Evolutionary conservation across 2,329 filamentous ascomycete genomes (phyloP), one percentile per base, ranked within the genome.

Genomic region (Hypocreales sp.): DNA sequence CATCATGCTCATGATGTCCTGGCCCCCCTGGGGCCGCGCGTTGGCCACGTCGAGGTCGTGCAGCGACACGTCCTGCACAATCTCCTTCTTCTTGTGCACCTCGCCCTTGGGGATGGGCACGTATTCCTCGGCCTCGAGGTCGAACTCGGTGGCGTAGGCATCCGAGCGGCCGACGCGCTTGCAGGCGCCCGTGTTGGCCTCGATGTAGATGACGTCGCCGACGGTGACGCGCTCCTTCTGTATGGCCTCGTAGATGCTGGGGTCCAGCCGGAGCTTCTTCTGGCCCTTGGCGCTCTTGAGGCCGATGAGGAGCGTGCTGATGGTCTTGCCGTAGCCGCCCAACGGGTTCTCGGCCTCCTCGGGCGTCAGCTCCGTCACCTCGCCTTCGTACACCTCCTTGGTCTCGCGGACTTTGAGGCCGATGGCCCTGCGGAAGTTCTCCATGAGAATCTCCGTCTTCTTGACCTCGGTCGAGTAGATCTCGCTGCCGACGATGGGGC

Each of bases 1-100:
- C 87, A 98, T 95, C 90, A 98, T 95, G 61, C 86, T 94, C 86
- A 98, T 95, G 40, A 98, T 92, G 53, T 98, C 90, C 63, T 98
- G 90, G 24, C 90, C 90, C 28, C 90, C 90, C 60, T 95, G 84
- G 5, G 90, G 90, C 44, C 87, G 67, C 10, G 90, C 80, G 46
- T 98, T 98, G 38, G 90, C 90, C 36, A 95, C 79, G 47, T 98
- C 90, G 31, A 98, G 64, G 48, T 98, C 90, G 54, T 98, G 90
- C 37, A 98, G 67, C 24, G 90, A 94, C 36, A 98, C 90, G 46
- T 98, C 90, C 53, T 98, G 90, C 20, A 98, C 90, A 41, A 98
- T 92, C 58, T 98, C 90, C 65, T 98, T 98, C 73, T 94, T 95
- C 72, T 98, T 98, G 64, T 95, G 90, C 29, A 98, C 90, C 47